A percentile compares a stretch with the other conserved stretches of the same genome.
phyloP scores from a whole-genome alignment of 208 protist genomes.

The Acanthamoeba castellanii region DNA sequence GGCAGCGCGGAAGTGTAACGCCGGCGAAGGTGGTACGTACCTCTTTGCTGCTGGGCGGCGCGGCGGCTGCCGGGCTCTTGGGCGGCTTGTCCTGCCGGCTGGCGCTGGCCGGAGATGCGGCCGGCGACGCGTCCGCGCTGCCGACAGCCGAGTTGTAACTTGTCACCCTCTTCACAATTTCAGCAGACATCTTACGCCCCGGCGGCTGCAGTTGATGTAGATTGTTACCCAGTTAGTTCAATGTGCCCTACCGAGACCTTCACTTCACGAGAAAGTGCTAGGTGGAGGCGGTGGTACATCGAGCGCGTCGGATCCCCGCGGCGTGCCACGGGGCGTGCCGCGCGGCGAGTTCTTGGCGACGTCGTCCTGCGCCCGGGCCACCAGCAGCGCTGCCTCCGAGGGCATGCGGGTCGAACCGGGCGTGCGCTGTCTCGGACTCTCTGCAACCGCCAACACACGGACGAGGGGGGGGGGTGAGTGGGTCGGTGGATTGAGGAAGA shows the following conservation, averaged over 20 bases:
- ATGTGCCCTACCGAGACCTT: too few species aligned
- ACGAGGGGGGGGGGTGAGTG: neutral
- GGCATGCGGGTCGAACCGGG: neutral
- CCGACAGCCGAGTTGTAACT: neutral
- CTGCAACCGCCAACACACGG: neutral
- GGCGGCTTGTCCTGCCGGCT: neutral
- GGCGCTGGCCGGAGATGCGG: neutral
- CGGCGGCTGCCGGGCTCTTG: neutral
- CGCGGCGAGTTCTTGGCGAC: slow-evolving; percentile 10
- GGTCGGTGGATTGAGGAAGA: neutral
- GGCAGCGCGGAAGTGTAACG: neutral
- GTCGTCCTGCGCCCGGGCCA: slow-evolving; percentile 4
- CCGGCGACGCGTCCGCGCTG: neutral
- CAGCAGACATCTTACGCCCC: slow-evolving; percentile 24
- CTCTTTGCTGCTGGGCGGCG: neutral
- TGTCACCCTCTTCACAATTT: slow-evolving; percentile 6
- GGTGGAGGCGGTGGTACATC: neutral
- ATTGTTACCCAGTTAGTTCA: neutral
- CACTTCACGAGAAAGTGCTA: neutral
- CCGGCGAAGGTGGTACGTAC: too few species aligned
- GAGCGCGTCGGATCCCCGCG: neutral
- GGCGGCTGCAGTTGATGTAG: neutral
- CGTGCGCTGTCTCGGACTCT: neutral
- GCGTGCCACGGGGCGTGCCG: neutral
- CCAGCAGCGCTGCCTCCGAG: neutral